Percentiles rank a stretch among this genome's conserved stretches.
phyloP scores from a whole-genome alignment of 106 monocot species.

The Apostasia shenzhenica region DNA sequence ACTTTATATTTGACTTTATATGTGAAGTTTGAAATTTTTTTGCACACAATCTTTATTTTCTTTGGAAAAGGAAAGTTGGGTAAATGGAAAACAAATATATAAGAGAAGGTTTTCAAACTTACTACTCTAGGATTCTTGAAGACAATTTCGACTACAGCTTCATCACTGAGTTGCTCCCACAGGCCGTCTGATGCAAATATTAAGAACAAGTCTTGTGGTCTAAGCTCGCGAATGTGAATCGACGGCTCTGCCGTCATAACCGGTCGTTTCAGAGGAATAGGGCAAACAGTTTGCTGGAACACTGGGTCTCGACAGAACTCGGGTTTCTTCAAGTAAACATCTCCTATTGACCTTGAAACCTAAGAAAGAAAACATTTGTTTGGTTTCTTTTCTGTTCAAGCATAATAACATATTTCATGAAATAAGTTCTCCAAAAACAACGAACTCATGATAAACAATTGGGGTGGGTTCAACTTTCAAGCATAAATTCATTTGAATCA shows the following conservation, averaged over 20 bases:
- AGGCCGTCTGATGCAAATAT: conserved; percentile 43
- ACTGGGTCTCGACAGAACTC: conserved; percentile 27
- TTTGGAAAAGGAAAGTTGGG: no score
- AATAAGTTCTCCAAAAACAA: no score
- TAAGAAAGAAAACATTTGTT: neutral
- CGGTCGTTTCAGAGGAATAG: conserved; percentile 25
- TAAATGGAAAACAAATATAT: no score
- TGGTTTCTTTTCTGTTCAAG: no score
- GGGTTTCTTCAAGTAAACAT: conserved; percentile 51
- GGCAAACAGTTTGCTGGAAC: conserved; percentile 22
- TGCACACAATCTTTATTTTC: no score
- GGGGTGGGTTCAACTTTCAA: no score
- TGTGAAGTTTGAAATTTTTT: no score
- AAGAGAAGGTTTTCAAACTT: neutral
- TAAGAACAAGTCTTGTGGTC: conserved; percentile 20
- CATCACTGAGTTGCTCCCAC: conserved; percentile 34
- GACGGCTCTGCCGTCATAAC: conserved; percentile 37
- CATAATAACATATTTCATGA: no score
- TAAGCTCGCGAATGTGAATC: conserved; percentile 9
- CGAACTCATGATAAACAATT: no score
- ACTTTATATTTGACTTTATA: no score
- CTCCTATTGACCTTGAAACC: conserved; percentile 63
- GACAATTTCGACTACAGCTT: conserved; percentile 32
- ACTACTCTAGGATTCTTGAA: conserved; percentile 29
- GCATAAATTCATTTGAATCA: no score